A percentile compares a stretch with the other conserved stretches of the same genome.
These are phyloP conservation scores for Kwoniella newhampshirensis DNA, from an alignment of 768 basidiomycete genomes.

Conservation along the genomic window DNA sequence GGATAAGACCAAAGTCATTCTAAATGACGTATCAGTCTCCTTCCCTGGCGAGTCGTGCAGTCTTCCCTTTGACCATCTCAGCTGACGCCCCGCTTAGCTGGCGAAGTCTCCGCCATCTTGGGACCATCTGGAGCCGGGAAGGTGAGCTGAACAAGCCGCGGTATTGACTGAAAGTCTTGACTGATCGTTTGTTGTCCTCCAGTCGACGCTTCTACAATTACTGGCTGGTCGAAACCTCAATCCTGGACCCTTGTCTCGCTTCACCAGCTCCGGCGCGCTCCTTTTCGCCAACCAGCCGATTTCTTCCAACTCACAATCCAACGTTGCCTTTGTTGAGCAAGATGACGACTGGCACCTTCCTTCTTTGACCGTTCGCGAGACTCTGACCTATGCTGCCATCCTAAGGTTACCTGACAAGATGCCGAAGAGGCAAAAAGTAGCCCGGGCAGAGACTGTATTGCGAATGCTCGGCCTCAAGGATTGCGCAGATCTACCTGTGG, in stretches of 20 bases:
- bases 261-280: conserved; percentile 48
- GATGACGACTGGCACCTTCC: conserved; percentile 56
- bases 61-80: background rate
- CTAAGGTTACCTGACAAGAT: conserved; percentile 54
- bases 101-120: conserved; percentile 54
- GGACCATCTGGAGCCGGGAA: conserved; percentile 22
- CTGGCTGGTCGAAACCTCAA: conserved; percentile 50
- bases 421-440: conserved; percentile 52
- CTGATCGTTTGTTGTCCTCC: conserved; percentile 41
- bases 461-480: conserved; percentile 57
- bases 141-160: conserved; percentile 1
- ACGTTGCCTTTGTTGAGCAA: conserved; percentile 56
- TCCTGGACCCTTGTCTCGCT: conserved; percentile 50
- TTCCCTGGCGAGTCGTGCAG: conserved; percentile 47
- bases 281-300: conserved; percentile 42
- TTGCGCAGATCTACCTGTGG: conserved; percentile 58
- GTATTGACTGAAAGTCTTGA: conserved; percentile 24
- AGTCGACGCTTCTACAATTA: conserved; percentile 54
- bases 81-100: conserved; percentile 31
- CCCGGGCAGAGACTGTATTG: conserved; percentile 58
- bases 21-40: conserved; percentile 47
- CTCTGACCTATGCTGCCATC: conserved; percentile 55
- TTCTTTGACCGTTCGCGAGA: conserved; percentile 50
- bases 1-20: conserved; percentile 44
- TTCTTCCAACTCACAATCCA: conserved; percentile 26